Evolutionary conservation across 305 asterid genomes (phyloP), one percentile per base, ranked within the genome.

Genomic region (Lippia alba): DNA sequence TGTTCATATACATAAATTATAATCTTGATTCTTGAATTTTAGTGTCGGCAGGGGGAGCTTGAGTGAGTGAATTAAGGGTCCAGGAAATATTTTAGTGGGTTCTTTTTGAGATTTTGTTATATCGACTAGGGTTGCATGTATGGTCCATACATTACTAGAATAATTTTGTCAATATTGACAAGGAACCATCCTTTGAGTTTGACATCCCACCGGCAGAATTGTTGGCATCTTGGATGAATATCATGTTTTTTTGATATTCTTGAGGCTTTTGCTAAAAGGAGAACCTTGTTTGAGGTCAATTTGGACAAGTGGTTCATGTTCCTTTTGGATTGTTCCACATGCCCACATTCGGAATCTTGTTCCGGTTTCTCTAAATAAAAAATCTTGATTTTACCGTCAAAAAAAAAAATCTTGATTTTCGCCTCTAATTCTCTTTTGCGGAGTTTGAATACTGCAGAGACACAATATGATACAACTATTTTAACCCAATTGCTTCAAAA

Each of bases 21-120:
- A 36, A 36, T 36, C 9, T 36, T 8, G 8, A 8, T 44, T 6
- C 12, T 8, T 44, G 12, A 44, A 44, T 49, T 24, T 39, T 59
- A 71, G 81, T 75, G 90, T 85, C 88, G 90, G 90, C 83, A 82
- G 74, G 62, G 66, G 40, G 11, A 63, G 40, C 44, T 50, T 24
- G 30, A 24, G 30, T 24, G 9, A 62, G 64, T 57, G 34, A 69
- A 16, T 62, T 32, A 18, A 69, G 79, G 85, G 87, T 54, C 84
- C 84, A 85, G 74, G 34, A 62, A 69, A 56, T 78, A 66, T 73
- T 56, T 40, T 40, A 58, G 77, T 79, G 76, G 79, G 61, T 24
- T 24, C 53, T 48, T 20, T 71, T 61, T 65, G 53, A 56, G 60
- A 70, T 67, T 73, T 56, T 70, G 62, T 71, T 56, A 18, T 57